Percentiles rank a stretch among this genome's conserved stretches.
These are phyloP conservation scores for Ilex asprella DNA, from an alignment of 257 asterid species.

Conservation along the genomic window DNA sequence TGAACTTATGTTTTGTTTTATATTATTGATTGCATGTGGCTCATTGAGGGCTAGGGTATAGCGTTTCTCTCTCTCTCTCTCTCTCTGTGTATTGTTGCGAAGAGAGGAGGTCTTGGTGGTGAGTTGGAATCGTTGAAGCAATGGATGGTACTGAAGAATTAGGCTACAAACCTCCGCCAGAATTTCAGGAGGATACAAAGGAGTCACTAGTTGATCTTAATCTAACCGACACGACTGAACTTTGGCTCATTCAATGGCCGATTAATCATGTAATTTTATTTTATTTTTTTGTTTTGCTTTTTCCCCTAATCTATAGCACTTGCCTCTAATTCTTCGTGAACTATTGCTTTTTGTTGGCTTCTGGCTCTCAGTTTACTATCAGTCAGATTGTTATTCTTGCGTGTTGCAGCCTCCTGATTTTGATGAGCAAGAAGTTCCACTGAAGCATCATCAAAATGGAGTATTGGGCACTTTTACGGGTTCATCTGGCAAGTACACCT, in stretches of 20 bases:
- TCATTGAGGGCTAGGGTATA: too few relatives aligned
- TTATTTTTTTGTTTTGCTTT: not conserved
- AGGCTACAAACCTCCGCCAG: slow-evolving; percentile 39
- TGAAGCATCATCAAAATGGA: slow-evolving; percentile 46
- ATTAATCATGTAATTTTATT: slow-evolving; percentile 14
- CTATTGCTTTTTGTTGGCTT: not conserved
- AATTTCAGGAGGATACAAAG: slow-evolving; percentile 44
- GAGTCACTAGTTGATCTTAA: slow-evolving; percentile 46
- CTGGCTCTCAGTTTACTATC: not conserved
- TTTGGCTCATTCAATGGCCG: slow-evolving; percentile 78
- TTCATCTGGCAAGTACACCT: slow-evolving; percentile 39
- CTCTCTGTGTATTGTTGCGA: too few relatives aligned
- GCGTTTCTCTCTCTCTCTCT: too few relatives aligned
- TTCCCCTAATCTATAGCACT: not conserved
- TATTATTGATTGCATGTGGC: too few relatives aligned
- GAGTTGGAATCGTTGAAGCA: not conserved
- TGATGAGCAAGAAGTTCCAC: slow-evolving; percentile 34
- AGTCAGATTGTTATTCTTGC: not conserved
- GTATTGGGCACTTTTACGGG: slow-evolving; percentile 40
- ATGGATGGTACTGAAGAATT: slow-evolving; percentile 3
- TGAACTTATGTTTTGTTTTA: too few relatives aligned
- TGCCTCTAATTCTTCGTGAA: not conserved
- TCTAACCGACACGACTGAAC: slow-evolving; percentile 48
- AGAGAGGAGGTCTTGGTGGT: not conserved
- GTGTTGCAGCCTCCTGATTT: slow-evolving; percentile 46